Percentiles rank a stretch among this genome's conserved stretches.
These are phyloP conservation scores for Amanita thiersii DNA, from an alignment of 768 basidiomycete species.

Conservation along the genomic window DNA sequence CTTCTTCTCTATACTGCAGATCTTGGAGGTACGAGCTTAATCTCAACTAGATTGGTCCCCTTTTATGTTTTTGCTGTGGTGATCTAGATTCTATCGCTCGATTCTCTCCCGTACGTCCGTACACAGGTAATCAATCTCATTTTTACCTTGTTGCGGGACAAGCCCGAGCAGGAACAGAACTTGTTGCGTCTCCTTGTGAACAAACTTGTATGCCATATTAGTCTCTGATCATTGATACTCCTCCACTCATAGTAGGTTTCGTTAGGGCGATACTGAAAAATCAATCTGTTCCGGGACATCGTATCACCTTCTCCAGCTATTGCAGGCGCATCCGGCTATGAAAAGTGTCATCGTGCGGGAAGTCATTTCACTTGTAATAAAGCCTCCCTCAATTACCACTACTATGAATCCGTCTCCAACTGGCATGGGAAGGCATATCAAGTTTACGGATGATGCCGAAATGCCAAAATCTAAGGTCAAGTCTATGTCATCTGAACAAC, in stretches of 20 bases:
- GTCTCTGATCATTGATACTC: not conserved
- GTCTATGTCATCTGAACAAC: conserved; percentile 20
- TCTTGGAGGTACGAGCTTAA: conserved; percentile 62
- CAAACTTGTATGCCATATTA: conserved; percentile 61
- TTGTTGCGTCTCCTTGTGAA: conserved; percentile 86
- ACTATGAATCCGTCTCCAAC: conserved; percentile 26
- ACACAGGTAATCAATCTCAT: conserved; percentile 77
- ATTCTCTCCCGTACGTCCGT: conserved; percentile 82
- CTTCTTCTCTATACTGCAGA: conserved; percentile 86
- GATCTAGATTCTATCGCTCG: conserved; percentile 64
- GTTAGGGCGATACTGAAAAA: conserved; percentile 86
- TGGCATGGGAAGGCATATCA: conserved; percentile 36
- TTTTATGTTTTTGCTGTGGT: not conserved
- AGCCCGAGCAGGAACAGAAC: conserved; percentile 98
- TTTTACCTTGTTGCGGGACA: conserved; percentile 72
- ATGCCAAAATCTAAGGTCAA: conserved; percentile 23
- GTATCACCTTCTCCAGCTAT: conserved; percentile 79
- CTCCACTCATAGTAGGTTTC: not conserved
- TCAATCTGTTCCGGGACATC: conserved; percentile 85
- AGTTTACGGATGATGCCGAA: conserved; percentile 35
- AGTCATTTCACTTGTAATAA: conserved; percentile 70
- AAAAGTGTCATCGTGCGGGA: conserved; percentile 85
- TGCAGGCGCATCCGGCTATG: conserved; percentile 92
- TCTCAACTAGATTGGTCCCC: not conserved
- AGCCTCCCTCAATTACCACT: conserved; percentile 36